Percentiles rank a stretch among this genome's conserved stretches.
These are phyloP conservation scores for Chrysanthemum makinoi DNA, from an alignment of 129 eudicot genomes.

Conservation along the genomic window DNA sequence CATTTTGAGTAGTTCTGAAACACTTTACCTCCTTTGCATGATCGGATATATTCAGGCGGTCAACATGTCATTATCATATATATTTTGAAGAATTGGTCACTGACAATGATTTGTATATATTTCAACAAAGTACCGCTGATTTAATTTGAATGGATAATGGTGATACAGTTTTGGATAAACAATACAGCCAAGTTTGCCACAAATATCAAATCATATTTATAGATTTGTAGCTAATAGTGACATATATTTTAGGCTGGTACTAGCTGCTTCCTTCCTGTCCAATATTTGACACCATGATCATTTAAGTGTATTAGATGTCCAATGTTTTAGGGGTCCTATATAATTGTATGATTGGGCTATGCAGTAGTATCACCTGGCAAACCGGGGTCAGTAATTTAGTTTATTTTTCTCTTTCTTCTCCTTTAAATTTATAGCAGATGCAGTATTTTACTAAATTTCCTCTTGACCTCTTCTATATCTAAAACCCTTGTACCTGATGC, in stretches of 20 bases:
- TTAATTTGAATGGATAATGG: too few relatives aligned
- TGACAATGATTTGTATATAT: neutral
- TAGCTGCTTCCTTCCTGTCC: neutral
- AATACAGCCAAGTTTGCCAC: constrained; percentile 3
- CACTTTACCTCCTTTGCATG: neutral
- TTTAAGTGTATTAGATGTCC: too few relatives aligned
- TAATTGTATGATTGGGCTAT: too few relatives aligned
- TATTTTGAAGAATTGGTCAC: neutral
- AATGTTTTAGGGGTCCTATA: too few relatives aligned
- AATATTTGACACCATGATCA: neutral
- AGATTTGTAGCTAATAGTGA: constrained; percentile 1
- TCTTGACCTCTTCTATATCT: neutral
- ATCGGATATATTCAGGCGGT: neutral
- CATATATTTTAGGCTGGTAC: neutral
- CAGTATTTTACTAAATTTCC: neutral
- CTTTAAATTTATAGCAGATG: too few relatives aligned
- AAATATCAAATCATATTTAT: constrained; percentile 14
- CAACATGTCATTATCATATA: constrained; percentile 6
- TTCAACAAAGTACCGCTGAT: neutral
- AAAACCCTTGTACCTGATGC: neutral
- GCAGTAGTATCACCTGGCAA: too few relatives aligned
- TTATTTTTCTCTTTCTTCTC: too few relatives aligned
- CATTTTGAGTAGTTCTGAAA: too few relatives aligned
- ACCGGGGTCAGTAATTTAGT: too few relatives aligned
- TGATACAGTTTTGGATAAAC: neutral